Conservation (phyloP, 148 eudicot genomes). For the Silene conica region DNA sequence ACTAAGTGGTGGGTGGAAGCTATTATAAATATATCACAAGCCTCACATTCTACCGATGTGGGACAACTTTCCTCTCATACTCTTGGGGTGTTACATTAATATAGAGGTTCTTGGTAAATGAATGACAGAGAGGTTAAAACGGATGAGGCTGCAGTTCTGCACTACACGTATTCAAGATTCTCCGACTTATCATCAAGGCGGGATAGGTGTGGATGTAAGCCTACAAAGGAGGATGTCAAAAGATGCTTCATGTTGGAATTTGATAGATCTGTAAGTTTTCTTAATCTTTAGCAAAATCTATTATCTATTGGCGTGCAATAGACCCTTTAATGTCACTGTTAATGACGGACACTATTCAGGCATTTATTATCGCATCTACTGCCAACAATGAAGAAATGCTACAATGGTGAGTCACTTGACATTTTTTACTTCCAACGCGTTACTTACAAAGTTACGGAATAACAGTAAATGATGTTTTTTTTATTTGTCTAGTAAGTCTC, state of each 20-base stretch:
- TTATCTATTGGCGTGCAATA: neutral
- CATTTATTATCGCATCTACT: conserved; percentile 59
- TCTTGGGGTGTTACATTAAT: too few relatives aligned
- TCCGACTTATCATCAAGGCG: conserved; percentile 60
- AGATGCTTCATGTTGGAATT: conserved; percentile 64
- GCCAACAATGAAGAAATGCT: conserved; percentile 50
- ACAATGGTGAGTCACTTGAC: conserved; percentile 35
- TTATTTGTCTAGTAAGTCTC: neutral
- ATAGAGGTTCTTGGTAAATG: neutral
- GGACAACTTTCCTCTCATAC: too few relatives aligned
- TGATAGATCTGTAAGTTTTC: conserved; percentile 48
- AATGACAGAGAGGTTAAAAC: conserved; percentile 44
- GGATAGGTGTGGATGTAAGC: conserved; percentile 59
- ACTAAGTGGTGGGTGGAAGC: too few relatives aligned
- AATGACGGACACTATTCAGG: conserved; percentile 33
- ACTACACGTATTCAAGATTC: conserved; percentile 50
- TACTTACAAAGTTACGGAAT: neutral
- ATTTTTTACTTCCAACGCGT: neutral
- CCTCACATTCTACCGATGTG: too few relatives aligned
- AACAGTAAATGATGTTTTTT: neutral
- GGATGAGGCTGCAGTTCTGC: conserved; percentile 68
- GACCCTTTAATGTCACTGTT: neutral
- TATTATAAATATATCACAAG: too few relatives aligned
- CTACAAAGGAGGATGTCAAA: conserved; percentile 54
- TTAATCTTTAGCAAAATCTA: neutral